These are phyloP conservation scores for Pythium phragmitis DNA, from an alignment of 352 stramenopile genomes.

Conservation along the genomic window DNA sequence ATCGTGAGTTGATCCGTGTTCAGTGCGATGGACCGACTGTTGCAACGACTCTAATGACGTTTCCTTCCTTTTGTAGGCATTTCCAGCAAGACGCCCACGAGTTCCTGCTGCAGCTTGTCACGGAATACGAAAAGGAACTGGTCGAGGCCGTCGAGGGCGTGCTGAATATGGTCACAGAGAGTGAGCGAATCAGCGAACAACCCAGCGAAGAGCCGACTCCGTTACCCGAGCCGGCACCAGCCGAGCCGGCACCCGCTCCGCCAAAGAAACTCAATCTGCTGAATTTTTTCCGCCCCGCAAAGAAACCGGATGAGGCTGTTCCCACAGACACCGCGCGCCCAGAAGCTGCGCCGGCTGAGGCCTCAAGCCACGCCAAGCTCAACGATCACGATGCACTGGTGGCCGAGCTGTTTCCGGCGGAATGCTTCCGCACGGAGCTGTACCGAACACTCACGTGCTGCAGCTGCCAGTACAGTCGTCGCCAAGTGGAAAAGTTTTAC, in stretches of 20 bases:
- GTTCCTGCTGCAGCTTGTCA: constrained; percentile 82
- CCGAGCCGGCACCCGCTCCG: constrained; percentile 8
- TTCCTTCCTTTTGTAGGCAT: constrained; percentile 44
- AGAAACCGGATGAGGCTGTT: constrained; percentile 22
- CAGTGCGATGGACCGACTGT: not conserved
- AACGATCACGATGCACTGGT: constrained; percentile 43
- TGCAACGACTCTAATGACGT: not conserved
- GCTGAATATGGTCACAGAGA: constrained; percentile 13
- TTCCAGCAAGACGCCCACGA: constrained; percentile 88
- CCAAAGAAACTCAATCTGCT: constrained; percentile 52
- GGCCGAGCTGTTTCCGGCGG: constrained; percentile 56
- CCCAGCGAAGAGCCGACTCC: constrained; percentile 9
- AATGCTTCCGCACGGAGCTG: constrained; percentile 79
- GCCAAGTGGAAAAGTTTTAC: constrained; percentile 80
- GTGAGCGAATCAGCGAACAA: constrained; percentile 9
- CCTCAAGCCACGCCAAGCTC: not conserved
- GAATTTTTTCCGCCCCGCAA: constrained; percentile 51
- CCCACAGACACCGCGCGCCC: not conserved
- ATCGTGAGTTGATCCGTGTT: constrained; percentile 45
- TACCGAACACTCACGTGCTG: constrained; percentile 75
- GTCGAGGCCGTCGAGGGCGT: constrained; percentile 42
- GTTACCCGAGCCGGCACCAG: constrained; percentile 1
- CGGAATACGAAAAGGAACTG: constrained; percentile 84
- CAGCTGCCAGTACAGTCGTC: constrained; percentile 75
- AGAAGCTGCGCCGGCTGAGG: not conserved